phyloP scores from a whole-genome alignment of 2,329 filamentous ascomycete genomes.

The Aspergillus tamarii region DNA sequence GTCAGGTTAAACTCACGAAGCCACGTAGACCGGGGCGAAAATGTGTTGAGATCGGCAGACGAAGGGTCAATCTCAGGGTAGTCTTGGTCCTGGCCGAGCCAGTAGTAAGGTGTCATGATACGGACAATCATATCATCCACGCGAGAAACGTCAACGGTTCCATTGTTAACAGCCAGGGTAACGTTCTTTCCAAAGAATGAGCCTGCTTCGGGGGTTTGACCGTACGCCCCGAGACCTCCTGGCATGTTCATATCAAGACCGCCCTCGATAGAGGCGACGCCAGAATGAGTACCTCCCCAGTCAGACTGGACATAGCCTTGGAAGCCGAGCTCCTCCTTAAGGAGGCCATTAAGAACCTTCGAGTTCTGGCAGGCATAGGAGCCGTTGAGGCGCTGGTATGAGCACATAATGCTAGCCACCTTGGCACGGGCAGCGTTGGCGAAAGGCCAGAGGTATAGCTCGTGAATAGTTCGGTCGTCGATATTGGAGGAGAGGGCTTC shows the following conservation, averaged over 20 bases:
- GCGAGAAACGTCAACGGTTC: constrained; percentile 42
- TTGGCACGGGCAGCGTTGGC: constrained; percentile 70
- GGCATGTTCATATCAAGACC: constrained; percentile 68
- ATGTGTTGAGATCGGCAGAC: constrained; percentile 29
- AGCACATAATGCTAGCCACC: constrained; percentile 54
- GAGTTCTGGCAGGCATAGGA: constrained; percentile 54
- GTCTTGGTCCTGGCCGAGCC: constrained; percentile 48
- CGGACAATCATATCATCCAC: constrained; percentile 53
- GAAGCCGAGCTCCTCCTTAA: constrained; percentile 57
- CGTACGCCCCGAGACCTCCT: constrained; percentile 44
- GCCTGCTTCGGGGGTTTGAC: constrained; percentile 24
- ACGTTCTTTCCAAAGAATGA: constrained; percentile 43
- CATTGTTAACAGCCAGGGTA: constrained; percentile 57
- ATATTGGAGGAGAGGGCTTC: constrained; percentile 52
- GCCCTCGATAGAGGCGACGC: constrained; percentile 50
- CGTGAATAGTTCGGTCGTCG: constrained; percentile 74
- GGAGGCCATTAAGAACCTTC: constrained; percentile 47
- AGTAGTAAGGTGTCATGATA: constrained; percentile 52
- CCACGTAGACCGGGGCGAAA: constrained; percentile 25
- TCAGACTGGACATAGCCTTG: constrained; percentile 52
- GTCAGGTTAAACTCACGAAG: constrained; percentile 35
- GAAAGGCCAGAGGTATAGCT: constrained; percentile 78
- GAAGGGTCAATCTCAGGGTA: constrained; percentile 48
- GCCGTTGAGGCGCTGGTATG: constrained; percentile 49
- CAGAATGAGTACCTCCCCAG: constrained; percentile 50